Conservation (phyloP, 164 flowering plant genomes). For the Vitis vinifera region ASM3070453v1 NC_081821.1:4921001-4921500, state of each 20-base stretch:
- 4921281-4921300: constrained; percentile 77
- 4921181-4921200: background rate
- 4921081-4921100: constrained; percentile 16
- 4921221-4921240: constrained; percentile 25
- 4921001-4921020: constrained; percentile 77
- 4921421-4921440: constrained; percentile 18
- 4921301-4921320: constrained; percentile 90
- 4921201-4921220: too few species aligned
- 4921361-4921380: constrained; percentile 12
- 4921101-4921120: constrained; percentile 16
- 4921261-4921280: constrained; percentile 65
- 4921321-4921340: constrained; percentile 81
- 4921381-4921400: constrained; percentile 24
- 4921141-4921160: constrained; percentile 19
- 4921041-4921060: constrained; percentile 98
- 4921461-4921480: constrained; percentile 18
- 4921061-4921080: constrained; percentile 47
- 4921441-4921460: constrained; percentile 21
- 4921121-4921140: constrained; percentile 9
- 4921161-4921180: constrained; percentile 14
- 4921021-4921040: constrained; percentile 75
- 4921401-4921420: constrained; percentile 26
- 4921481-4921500: constrained; percentile 31
- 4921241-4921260: constrained; percentile 62
- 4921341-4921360: constrained; percentile 61